Evolutionary conservation across 2,329 filamentous ascomycete species (phyloP).

Genomic region (Pyricularia grisea): DNA sequence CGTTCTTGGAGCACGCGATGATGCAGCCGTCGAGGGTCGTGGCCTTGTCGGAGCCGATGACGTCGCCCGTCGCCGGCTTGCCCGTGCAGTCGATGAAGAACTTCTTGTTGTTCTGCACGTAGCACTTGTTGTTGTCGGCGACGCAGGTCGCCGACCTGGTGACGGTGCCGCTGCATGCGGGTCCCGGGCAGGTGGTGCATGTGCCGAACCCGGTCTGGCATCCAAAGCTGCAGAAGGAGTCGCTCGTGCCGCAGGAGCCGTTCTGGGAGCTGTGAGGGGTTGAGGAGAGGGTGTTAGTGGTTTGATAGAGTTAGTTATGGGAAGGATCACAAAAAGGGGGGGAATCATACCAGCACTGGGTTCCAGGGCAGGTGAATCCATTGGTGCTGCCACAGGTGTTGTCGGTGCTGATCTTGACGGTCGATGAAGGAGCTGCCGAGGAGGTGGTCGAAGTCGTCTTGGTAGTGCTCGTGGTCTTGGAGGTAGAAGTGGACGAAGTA

Average conservation of each 20-base stretch:
- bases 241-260: conserved; percentile 8
- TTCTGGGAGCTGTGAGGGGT: conserved; percentile 5
- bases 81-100: neutral
- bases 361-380: neutral
- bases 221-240: conserved; percentile 9
- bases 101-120: neutral
- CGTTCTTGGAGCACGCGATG: neutral
- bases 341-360: conserved; percentile 4
- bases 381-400: neutral
- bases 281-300: neutral
- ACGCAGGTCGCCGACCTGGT: conserved; percentile 11
- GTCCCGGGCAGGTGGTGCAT: conserved; percentile 5
- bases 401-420: conserved; percentile 2
- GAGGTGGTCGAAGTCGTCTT: neutral
- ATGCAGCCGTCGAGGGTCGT: neutral
- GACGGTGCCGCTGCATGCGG: neutral
- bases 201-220: conserved; percentile 8
- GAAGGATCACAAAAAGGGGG: too few relatives aligned
- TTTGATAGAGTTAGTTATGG: too few relatives aligned
- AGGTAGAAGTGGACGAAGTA: neutral
- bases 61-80: neutral
- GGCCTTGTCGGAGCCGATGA: neutral
- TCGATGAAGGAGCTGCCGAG: neutral
- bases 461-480: neutral
- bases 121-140: neutral